Percentiles rank a stretch among this genome's conserved stretches.
Conservation (phyloP, 2,329 filamentous ascomycete genomes). For the Ascochyta rabiei region DNA sequence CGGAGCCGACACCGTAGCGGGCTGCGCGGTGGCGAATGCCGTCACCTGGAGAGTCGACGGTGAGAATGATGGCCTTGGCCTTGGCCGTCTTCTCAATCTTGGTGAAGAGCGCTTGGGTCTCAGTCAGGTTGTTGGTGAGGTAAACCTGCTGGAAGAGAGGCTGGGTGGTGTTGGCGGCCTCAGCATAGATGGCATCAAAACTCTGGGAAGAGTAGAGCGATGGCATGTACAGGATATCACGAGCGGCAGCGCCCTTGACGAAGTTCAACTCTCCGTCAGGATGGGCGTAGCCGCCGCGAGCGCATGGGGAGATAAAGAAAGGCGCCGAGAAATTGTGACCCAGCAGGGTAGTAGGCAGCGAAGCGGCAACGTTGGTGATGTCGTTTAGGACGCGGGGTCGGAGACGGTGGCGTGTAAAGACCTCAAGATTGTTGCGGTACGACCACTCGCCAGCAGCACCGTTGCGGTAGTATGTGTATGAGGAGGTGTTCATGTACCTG, state of each 20-base stretch:
- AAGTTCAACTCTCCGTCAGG: slow-evolving; percentile 57
- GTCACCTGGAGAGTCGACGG: slow-evolving; percentile 50
- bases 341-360: slow-evolving; percentile 56
- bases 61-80: slow-evolving; percentile 51
- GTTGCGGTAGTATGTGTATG: slow-evolving; percentile 65
- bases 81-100: slow-evolving; percentile 40
- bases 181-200: slow-evolving; percentile 41
- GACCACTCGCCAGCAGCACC: slow-evolving; percentile 62
- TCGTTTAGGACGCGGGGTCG: slow-evolving; percentile 59
- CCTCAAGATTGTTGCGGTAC: slow-evolving; percentile 64
- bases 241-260: slow-evolving; percentile 56
- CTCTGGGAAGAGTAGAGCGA: slow-evolving; percentile 45
- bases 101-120: slow-evolving; percentile 40
- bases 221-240: slow-evolving; percentile 58
- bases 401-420: slow-evolving; percentile 57
- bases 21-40: slow-evolving; percentile 47
- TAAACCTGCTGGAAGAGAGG: slow-evolving; percentile 53
- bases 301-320: slow-evolving; percentile 60
- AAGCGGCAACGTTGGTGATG: slow-evolving; percentile 49
- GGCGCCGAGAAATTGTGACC: slow-evolving; percentile 61
- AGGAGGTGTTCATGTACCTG: slow-evolving; percentile 53
- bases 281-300: slow-evolving; percentile 51
- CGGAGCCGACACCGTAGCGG: slow-evolving; percentile 40
- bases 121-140: slow-evolving; percentile 40
- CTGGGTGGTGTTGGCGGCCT: slow-evolving; percentile 33